Evolutionary conservation across 2,329 filamentous ascomycete genomes (phyloP).

Genomic region (Bipolaris zeicola): DNA sequence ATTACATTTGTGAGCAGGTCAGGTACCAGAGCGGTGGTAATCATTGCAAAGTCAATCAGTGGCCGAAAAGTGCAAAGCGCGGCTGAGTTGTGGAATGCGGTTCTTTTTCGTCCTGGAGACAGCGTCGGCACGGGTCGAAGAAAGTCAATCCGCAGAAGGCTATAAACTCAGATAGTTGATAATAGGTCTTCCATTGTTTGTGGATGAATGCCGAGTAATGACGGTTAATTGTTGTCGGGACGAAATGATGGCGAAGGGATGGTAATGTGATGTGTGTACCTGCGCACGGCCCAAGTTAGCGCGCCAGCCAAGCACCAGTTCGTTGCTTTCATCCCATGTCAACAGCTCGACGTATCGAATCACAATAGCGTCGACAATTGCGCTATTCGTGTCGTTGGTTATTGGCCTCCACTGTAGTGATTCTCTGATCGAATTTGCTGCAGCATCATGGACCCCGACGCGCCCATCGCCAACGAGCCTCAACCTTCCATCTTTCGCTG

Average conservation of each 20-base stretch:
- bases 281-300: constrained; percentile 8
- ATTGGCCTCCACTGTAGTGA: not conserved
- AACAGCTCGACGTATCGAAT: not conserved
- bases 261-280: constrained; percentile 1
- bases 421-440: not conserved
- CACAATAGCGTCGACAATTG: not conserved
- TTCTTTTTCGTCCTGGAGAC: not conserved
- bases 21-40: not conserved
- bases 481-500: constrained; percentile 71
- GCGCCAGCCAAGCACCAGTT: not conserved
- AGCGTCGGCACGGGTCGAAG: not conserved
- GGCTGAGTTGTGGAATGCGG: not conserved
- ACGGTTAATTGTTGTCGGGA: not conserved
- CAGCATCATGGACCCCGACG: constrained; percentile 39
- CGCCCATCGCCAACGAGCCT: constrained; percentile 28
- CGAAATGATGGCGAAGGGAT: not conserved
- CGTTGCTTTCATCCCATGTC: not conserved
- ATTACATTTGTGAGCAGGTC: not conserved
- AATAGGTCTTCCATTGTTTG: not conserved
- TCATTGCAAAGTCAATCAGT: not conserved
- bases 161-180: not conserved
- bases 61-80: not conserved
- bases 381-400: not conserved
- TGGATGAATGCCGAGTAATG: not conserved
- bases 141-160: not conserved